phyloP scores from a whole-genome alignment of 2,329 filamentous ascomycete genomes.

The Ilyonectria sp. region DNA sequence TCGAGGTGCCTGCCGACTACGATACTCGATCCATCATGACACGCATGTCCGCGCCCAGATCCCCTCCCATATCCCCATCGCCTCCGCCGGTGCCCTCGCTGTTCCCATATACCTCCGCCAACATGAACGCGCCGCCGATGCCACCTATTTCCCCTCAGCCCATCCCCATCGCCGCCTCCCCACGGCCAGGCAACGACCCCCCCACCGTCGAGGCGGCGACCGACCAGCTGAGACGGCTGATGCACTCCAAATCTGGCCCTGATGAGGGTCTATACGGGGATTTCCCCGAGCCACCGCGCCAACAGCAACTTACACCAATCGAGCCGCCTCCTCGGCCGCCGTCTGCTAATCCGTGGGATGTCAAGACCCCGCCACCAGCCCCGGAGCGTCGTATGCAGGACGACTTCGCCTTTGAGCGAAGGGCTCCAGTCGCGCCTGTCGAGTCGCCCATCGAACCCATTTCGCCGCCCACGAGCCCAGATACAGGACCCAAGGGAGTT shows the following conservation, averaged over 20 bases:
- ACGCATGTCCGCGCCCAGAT: conserved; percentile 44
- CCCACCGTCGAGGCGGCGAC: conserved; percentile 50
- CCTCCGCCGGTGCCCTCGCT: conserved; percentile 44
- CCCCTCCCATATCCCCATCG: conserved; percentile 48
- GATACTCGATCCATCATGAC: conserved; percentile 48
- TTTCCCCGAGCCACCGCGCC: conserved; percentile 31
- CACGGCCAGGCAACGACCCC: conserved; percentile 32
- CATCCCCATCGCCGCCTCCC: conserved; percentile 31
- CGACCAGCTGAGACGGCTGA: conserved; percentile 47
- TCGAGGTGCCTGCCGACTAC: conserved; percentile 55
- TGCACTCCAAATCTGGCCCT: conserved; percentile 47
- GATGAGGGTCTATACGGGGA: conserved; percentile 44
- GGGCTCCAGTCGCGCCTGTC: conserved; percentile 42
- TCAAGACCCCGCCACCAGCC: conserved; percentile 43
- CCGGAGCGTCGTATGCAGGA: conserved; percentile 40
- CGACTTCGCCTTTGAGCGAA: conserved; percentile 45
- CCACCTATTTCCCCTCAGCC: conserved; percentile 21
- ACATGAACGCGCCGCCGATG: conserved; percentile 10
- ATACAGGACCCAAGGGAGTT: conserved; percentile 27
- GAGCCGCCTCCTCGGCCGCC: conserved; percentile 54
- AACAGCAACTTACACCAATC: conserved; percentile 34
- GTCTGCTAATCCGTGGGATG: conserved; percentile 61
- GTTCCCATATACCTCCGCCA: conserved; percentile 37
- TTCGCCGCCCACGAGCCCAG: conserved; percentile 44
- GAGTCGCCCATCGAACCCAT: conserved; percentile 44